phyloP scores from a whole-genome alignment of 371 early-diverging fungal species.

The Mortierella sp. region DNA sequence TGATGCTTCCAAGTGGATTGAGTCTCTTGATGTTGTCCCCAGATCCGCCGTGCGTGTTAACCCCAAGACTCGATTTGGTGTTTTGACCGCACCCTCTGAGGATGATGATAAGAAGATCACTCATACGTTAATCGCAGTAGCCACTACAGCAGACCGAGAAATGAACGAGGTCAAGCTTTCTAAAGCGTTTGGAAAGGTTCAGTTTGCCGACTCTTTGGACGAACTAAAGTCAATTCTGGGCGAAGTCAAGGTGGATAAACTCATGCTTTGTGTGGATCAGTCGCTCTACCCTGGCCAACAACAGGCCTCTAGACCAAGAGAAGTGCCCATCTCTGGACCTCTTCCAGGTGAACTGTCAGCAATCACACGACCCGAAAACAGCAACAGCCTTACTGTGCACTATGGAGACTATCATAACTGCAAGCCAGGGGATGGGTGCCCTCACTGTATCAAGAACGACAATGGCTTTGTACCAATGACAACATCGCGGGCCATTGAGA shows the following conservation, averaged over 20 bases:
- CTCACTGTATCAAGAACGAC: constrained; percentile 57
- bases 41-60: constrained; percentile 31
- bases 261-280: constrained; percentile 41
- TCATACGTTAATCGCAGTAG: constrained; percentile 32
- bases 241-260: constrained; percentile 22
- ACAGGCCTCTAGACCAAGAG: constrained; percentile 9
- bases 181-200: constrained; percentile 40
- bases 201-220: constrained; percentile 27
- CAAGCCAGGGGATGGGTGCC: constrained; percentile 73
- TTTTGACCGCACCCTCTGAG: constrained; percentile 12
- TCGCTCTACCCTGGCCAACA: constrained; percentile 43
- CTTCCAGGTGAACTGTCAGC: constrained; percentile 28
- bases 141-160: constrained; percentile 33
- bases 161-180: constrained; percentile 43
- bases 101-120: constrained; percentile 6
- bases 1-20: constrained; percentile 51
- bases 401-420: constrained; percentile 67
- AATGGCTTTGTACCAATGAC: constrained; percentile 44
- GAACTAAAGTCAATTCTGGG: constrained; percentile 26
- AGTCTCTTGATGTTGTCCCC: constrained; percentile 35
- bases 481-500: constrained; percentile 81
- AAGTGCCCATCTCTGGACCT: constrained; percentile 10
- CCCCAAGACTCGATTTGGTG: constrained; percentile 34
- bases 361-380: neutral
- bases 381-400: constrained; percentile 22